Evolutionary conservation across 2,329 filamentous ascomycete species (phyloP), one percentile per base, ranked within the genome.

Genomic region (Escovopsis sp.): DNA sequence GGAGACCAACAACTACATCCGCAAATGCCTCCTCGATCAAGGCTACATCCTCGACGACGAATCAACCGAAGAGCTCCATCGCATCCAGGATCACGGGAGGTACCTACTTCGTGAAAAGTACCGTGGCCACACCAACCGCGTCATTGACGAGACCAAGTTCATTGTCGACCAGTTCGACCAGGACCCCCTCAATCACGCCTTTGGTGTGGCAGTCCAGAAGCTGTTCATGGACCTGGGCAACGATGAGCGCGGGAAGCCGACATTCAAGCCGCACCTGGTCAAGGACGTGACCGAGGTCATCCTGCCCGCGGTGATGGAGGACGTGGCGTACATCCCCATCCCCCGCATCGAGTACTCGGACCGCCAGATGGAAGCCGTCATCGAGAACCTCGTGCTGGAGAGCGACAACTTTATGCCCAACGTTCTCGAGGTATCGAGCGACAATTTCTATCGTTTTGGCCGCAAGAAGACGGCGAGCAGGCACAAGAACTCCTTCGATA

Each of bases 371-470:
- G 91, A 98, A 61, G 82, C 82, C 39, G 75, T 96, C 39, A 75
- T 98, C 37, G 91, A 98, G 68, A 98, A 98, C 61, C 69, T 98
- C 10, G 82, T 95, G 38, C 75, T 98, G 41, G 91, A 98, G 67
- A 88, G 85, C 50, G 88, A 96, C 69, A 98, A 98, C 65, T 79
- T 98, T 53, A 86, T 88, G 65, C 91, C 91, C 49, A 98, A 98
- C 54, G 73, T 89, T 5, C 63, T 94, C 34, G 89, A 98, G 61
- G 73, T 96, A 47, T 76, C 80, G 45, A 91, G 79, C 58, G 88
- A 96, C 66, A 91, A 96, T 68, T 93, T 91, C 68, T 86, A 88
- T 75, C 80, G 85, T 51, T 94, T 84, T 80, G 91, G 89, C 33
- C 86, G 91, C 58, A 95, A 93, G 78, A 81, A 80, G 59, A 72